Evolutionary conservation across 73 alveolate genomes (phyloP).

Genomic region (Paramecium primaurelia): DNA sequence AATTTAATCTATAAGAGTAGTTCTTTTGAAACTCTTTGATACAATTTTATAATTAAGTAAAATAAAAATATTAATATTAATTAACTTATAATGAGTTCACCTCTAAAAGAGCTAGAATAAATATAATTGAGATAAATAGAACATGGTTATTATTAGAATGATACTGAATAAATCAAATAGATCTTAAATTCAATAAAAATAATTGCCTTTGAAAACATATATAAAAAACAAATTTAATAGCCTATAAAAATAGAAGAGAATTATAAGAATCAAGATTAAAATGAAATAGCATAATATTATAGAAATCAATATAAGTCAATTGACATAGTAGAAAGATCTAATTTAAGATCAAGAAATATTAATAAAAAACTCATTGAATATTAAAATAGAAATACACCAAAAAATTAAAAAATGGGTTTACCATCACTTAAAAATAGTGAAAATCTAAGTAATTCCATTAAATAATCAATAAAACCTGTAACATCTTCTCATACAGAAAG

Average conservation of each 20-base stretch:
- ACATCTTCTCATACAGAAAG: background rate
- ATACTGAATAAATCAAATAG: background rate
- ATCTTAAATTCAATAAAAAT: background rate
- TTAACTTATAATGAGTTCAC: background rate
- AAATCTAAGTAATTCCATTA: background rate
- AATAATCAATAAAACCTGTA: background rate
- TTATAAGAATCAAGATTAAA: too few relatives aligned
- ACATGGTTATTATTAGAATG: background rate
- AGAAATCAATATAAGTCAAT: background rate
- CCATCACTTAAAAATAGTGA: background rate
- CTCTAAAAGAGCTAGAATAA: background rate
- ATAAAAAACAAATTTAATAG: background rate
- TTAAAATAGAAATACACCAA: background rate
- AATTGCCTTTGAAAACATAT: background rate
- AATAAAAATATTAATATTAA: background rate
- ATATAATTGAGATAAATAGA: background rate
- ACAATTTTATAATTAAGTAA: background rate
- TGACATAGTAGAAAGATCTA: background rate
- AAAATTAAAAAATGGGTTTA: background rate
- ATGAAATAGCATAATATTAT: background rate
- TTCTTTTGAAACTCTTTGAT: background rate
- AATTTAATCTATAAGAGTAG: too few relatives aligned
- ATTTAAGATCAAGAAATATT: background rate
- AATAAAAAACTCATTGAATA: background rate
- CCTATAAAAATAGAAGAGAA: background rate